Evolutionary conservation across 2,329 filamentous ascomycete genomes (phyloP), one percentile per base, ranked within the genome.

Genomic region (Cladosporium oxysporum): DNA sequence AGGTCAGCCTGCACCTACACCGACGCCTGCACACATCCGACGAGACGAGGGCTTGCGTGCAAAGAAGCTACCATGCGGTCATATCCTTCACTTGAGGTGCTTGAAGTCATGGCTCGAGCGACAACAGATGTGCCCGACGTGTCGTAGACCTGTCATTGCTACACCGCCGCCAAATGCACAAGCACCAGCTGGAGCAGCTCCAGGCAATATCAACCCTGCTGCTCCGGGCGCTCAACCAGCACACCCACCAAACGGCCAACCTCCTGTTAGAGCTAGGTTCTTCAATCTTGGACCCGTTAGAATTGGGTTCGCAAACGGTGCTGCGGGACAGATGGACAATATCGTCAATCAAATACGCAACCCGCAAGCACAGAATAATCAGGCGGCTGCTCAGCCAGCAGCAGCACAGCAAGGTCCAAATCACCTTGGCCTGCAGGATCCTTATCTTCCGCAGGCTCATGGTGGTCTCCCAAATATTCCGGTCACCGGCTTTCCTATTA

Each of bases 91-190:
- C 78, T 91, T 97, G 70, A 90, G 93, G 58, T 99, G 95, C 77
- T 86, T 99, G 66, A 92, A 95, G 78, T 96, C 93, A 77, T 99
- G 95, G 95, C 85, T 99, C 31, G 95, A 99, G 81, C 86, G 95
- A 69, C 95, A 99, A 78, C 95, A 99, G 80, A 93, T 96, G 37
- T 99, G 95, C 76, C 95, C 95, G 7, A 99, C 93, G 2, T 99
- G 95, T 77, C 88, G 95, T 71, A 87, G 91, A 60, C 89, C 94
- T 18, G 95, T 92, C 44, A 84, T 78, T 33, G 67, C 73, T 26
- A 67, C 69, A 12, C 47, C 67, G n/a, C 28, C 67, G 14, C 59
- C 71, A 58, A 47, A 66, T 12, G 47, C 65, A 12, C 49, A 60
- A 26, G 65, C 63, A 55, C 71, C 68, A 31, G 67, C 70, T 29